These are phyloP conservation scores for Arthrobotrys musiformis DNA, from an alignment of 2,329 filamentous ascomycete species.

Conservation along the genomic window DNA sequence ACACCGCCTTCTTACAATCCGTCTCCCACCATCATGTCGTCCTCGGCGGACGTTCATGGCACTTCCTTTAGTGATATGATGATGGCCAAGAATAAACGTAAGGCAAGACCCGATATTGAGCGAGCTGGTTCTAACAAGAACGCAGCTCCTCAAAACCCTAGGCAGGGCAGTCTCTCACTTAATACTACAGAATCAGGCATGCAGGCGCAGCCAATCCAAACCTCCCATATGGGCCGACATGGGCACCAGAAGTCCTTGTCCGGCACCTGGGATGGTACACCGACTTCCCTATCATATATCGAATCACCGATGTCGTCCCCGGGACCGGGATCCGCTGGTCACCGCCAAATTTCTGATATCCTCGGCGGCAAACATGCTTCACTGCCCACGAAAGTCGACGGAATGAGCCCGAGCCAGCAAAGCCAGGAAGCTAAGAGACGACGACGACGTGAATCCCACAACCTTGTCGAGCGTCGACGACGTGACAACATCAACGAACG, in stretches of 20 bases:
- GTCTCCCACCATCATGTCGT: constrained; percentile 63
- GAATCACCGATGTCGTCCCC: constrained; percentile 92
- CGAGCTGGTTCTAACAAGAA: constrained; percentile 59
- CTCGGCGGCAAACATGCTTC: constrained; percentile 88
- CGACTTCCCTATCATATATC: constrained; percentile 84
- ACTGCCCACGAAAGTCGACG: constrained; percentile 84
- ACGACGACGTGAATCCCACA: constrained; percentile 91
- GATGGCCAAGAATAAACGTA: constrained; percentile 58
- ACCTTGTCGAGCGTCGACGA: constrained; percentile 91
- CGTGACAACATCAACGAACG: constrained; percentile 99
- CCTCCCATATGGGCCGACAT: constrained; percentile 69
- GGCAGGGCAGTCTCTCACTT: constrained; percentile 77
- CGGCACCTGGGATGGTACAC: constrained; percentile 83
- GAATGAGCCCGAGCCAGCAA: constrained; percentile 70
- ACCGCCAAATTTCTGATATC: constrained; percentile 85
- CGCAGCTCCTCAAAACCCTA: constrained; percentile 76
- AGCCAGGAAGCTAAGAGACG: constrained; percentile 94
- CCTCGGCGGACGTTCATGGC: constrained; percentile 50
- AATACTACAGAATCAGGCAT: constrained; percentile 78
- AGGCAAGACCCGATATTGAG: constrained; percentile 56
- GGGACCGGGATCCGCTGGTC: constrained; percentile 65
- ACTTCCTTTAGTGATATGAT: constrained; percentile 53
- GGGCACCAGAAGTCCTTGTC: constrained; percentile 83
- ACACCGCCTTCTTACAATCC: constrained; percentile 62
- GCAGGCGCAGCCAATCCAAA: constrained; percentile 80